Evolutionary conservation across 2,329 filamentous ascomycete genomes (phyloP), one percentile per base, ranked within the genome.

Genomic region (Fusarium poae): DNA sequence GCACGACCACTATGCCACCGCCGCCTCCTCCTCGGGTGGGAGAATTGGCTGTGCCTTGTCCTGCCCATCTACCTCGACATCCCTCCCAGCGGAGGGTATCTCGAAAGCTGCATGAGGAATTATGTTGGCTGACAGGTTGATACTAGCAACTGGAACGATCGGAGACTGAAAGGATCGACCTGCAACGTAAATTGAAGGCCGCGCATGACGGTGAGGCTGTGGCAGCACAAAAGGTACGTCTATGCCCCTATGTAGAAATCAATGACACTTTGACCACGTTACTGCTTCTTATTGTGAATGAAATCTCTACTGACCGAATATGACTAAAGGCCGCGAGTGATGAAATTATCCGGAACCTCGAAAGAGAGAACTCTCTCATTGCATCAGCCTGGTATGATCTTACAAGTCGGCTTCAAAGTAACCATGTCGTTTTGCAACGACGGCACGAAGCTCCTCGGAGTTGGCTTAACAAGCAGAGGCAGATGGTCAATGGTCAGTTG

Each of bases 351-450:
- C 88, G 88, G 70, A 92, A 90, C 72, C 85, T 97, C 62, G 87
- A 91, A 77, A 88, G 91, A 72, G 93, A 97, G 79, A 93, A 93
- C 77, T 86, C 86, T 39, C 85, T 96, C 76, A 93, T 97, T 73
- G 84, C 90, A 27, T 91, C 89, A n/a, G 93, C 93, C 3, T 97
- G 92, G 92, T 94, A 94, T 80, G 92, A 95, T 78, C 86, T 96
- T 74, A 89, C 90, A 27, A 90, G 86, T 76, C 85, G 93, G 52
- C 79, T 97, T 71, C 92, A 96, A 80, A 94, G 91, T 81, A 95
- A 94, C 77, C 92, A 92, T 66, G 90, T 95, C 42, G 88, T 92
- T 56, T 80, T 97, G 66, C 91, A 94, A 76, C 84, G 93, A 70
- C 86, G 91, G 71, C 88, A 88, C 72, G 92, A 95, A 72, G 86